Percentiles rank a stretch among this genome's conserved stretches.
These are phyloP conservation scores for Penicillium verhagenii DNA, from an alignment of 495 filamentous ascomycete species.

Conservation along the genomic window DNA sequence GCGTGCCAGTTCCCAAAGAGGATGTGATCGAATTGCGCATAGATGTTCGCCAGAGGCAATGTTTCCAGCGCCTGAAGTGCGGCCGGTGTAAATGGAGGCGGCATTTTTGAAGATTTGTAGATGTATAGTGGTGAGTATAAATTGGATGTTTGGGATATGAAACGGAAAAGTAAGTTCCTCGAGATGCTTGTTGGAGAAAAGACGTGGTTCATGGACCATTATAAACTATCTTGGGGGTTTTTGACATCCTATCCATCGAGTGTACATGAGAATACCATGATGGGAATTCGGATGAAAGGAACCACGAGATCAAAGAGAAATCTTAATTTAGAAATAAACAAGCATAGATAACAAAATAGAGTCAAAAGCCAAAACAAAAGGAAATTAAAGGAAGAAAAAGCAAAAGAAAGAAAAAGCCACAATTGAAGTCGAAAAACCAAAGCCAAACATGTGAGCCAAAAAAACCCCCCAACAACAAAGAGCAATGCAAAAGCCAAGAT, in stretches of 20 bases:
- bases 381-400: slow-evolving; percentile 15
- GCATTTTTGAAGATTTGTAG: no score
- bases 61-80: no score
- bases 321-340: background rate
- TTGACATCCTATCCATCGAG: background rate
- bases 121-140: no score
- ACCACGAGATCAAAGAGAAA: background rate
- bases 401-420: no score
- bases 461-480: no score
- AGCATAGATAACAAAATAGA: background rate
- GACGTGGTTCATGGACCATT: no score
- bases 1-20: background rate
- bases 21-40: background rate
- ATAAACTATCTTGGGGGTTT: no score
- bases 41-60: background rate
- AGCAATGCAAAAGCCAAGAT: background rate
- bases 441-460: no score
- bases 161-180: background rate
- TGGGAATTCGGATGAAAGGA: background rate
- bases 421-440: no score
- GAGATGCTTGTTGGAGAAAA: background rate
- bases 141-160: no score
- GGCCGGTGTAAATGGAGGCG: no score
- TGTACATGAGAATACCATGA: background rate
- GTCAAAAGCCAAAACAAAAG: background rate